phyloP scores from a whole-genome alignment of 176 grass and related monocot species.

The Carex scoparia region DNA sequence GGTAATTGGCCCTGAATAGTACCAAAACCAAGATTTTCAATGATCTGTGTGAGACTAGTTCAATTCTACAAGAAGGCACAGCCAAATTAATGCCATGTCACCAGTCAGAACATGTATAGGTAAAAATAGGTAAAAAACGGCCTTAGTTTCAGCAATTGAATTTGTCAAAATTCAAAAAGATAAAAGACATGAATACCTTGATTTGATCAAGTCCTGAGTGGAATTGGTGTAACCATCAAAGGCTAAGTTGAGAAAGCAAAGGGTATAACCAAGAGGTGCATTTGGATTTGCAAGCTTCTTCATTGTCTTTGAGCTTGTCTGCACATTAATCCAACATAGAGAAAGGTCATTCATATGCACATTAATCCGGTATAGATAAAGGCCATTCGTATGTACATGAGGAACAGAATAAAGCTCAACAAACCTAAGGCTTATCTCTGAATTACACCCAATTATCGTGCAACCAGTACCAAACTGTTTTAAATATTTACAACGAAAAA shows the following conservation, averaged over 20 bases:
- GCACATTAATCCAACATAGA: conserved; percentile 18
- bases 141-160: background rate
- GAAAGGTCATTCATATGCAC: background rate
- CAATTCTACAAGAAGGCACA: background rate
- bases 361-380: conserved; percentile 5
- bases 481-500: background rate
- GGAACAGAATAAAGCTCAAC: conserved; percentile 2
- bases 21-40: background rate
- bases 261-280: conserved; percentile 75
- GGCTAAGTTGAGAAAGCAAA: conserved; percentile 98
- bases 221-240: conserved; percentile 99
- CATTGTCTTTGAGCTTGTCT: conserved; percentile 99
- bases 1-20: background rate
- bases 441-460: background rate
- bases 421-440: too few species aligned
- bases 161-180: background rate
- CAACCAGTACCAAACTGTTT: background rate
- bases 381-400: background rate
- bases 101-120: background rate
- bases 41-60: background rate
- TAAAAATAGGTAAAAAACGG: background rate
- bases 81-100: background rate
- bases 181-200: conserved; percentile 45
- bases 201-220: conserved; percentile 95
- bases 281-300: conserved; percentile 98